These are phyloP conservation scores for Fraxinus platypoda DNA, from an alignment of 305 asterid species.

Conservation along the genomic window DNA sequence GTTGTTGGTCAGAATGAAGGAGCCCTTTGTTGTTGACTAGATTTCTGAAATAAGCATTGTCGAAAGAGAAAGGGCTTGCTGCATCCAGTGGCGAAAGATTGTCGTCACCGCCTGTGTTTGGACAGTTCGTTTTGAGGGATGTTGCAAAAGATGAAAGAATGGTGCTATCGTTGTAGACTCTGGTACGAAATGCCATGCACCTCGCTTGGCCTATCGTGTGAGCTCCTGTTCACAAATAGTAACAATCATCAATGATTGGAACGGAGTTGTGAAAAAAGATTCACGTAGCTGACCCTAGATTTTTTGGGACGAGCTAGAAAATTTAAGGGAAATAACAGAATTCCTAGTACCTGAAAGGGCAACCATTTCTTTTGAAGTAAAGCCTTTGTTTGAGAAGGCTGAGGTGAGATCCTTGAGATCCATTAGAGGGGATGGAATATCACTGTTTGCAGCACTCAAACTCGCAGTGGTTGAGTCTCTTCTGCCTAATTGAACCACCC, in stretches of 20 bases:
- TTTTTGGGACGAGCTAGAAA: neutral
- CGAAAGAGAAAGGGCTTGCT: conserved; percentile 44
- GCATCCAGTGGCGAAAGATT: conserved; percentile 44
- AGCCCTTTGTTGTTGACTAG: conserved; percentile 44
- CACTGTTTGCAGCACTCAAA: conserved; percentile 40
- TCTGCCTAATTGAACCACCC: conserved; percentile 56
- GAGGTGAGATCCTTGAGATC: conserved; percentile 45
- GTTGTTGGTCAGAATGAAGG: conserved; percentile 65
- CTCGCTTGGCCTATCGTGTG: conserved; percentile 68
- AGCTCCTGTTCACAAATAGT: conserved; percentile 36
- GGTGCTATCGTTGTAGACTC: conserved; percentile 56
- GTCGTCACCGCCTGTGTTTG: conserved; percentile 40
- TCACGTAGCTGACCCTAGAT: neutral
- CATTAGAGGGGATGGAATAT: conserved; percentile 48
- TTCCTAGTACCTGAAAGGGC: conserved; percentile 48
- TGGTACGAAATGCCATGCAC: conserved; percentile 48
- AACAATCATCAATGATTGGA: neutral
- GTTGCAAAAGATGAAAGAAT: conserved; percentile 50
- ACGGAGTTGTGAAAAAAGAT: neutral
- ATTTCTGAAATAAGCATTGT: conserved; percentile 46
- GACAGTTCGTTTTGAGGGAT: conserved; percentile 45
- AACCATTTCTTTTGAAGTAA: conserved; percentile 55
- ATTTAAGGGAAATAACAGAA: neutral
- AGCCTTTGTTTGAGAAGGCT: conserved; percentile 54
- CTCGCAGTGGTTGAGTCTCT: conserved; percentile 69